Conservation (phyloP, 1,284 basidiomycete genomes). For the Moniliella sp. region DNA sequence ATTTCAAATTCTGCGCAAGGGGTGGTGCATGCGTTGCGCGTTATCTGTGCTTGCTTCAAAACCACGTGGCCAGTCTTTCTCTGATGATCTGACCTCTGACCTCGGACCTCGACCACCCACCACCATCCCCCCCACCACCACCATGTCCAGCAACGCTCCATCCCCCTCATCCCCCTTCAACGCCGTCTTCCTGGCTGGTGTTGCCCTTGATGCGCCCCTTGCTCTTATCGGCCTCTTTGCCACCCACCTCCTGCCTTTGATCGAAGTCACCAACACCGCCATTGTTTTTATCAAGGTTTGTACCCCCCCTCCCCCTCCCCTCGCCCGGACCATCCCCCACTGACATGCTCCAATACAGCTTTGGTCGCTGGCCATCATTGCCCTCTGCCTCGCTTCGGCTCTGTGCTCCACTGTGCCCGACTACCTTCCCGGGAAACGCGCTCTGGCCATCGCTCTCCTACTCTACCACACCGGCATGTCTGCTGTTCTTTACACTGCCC, state of each 20-base stretch:
- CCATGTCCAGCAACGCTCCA: too few relatives aligned
- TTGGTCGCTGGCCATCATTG: constrained; percentile 6
- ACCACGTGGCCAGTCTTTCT: too few relatives aligned
- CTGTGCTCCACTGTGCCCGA: constrained; percentile 37
- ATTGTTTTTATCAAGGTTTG: constrained; percentile 50
- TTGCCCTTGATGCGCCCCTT: constrained; percentile 52
- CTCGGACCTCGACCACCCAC: too few relatives aligned
- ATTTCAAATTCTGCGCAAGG: too few relatives aligned
- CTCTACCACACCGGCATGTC: constrained; percentile 54
- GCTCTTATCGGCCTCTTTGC: constrained; percentile 52
- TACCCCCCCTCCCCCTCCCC: constrained; percentile 1
- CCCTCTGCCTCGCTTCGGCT: constrained; percentile 7
- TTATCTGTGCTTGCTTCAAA: too few relatives aligned
- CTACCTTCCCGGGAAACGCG: constrained; percentile 61
- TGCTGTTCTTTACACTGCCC: constrained; percentile 51
- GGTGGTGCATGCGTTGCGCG: too few relatives aligned
- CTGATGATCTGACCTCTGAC: too few relatives aligned
- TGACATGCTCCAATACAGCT: constrained; percentile 38
- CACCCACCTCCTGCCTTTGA: constrained; percentile 46
- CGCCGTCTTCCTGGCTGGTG: constrained; percentile 49
- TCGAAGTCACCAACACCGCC: constrained; percentile 58
- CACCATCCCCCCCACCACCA: too few relatives aligned
- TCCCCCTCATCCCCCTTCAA: constrained; percentile 5
- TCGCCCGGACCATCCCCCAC: too few relatives aligned
- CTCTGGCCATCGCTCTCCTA: constrained; percentile 51